Evolutionary conservation across 2,329 filamentous ascomycete species (phyloP).

Genomic region (Colletotrichum australisinense): DNA sequence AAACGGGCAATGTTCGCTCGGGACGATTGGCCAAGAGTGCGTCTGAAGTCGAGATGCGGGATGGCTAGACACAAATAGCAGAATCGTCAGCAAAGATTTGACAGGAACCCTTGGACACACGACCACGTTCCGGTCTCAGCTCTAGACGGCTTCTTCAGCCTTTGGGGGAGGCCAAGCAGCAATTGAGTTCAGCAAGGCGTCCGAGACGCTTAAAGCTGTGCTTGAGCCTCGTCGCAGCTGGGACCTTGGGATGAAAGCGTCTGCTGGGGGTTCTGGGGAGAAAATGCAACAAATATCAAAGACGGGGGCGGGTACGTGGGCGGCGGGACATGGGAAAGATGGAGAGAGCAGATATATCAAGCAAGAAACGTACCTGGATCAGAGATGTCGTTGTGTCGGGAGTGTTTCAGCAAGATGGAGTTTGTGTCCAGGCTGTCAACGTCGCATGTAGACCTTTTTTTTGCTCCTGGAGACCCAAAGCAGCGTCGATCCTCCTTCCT

Average conservation of each 20-base stretch:
- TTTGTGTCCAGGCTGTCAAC: slow-evolving; percentile 15
- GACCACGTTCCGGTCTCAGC: slow-evolving; percentile 24
- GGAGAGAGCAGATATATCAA: neutral
- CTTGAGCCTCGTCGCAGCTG: slow-evolving; percentile 27
- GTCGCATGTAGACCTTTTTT: slow-evolving; percentile 14
- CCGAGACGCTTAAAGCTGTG: slow-evolving; percentile 15
- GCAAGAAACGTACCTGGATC: slow-evolving; percentile 31
- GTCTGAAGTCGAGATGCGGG: slow-evolving; percentile 25
- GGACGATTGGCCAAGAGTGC: slow-evolving; percentile 18
- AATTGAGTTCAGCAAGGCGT: slow-evolving; percentile 24
- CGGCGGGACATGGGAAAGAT: neutral
- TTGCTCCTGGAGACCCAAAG: neutral
- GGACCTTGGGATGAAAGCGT: slow-evolving; percentile 15
- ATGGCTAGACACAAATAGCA: slow-evolving; percentile 21
- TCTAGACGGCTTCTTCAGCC: neutral
- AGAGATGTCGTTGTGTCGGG: slow-evolving; percentile 25
- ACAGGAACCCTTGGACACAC: slow-evolving; percentile 22
- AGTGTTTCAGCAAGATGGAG: slow-evolving; percentile 34
- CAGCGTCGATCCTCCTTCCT: slow-evolving; percentile 10
- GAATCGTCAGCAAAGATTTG: slow-evolving; percentile 21
- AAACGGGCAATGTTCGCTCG: slow-evolving; percentile 5
- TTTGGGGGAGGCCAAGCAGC: neutral
- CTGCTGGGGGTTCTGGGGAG: slow-evolving; percentile 3
- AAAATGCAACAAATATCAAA: neutral
- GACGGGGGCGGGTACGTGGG: neutral